Conservation (phyloP, 2,329 filamentous ascomycete genomes). For the Davidsoniella australis region DNA sequence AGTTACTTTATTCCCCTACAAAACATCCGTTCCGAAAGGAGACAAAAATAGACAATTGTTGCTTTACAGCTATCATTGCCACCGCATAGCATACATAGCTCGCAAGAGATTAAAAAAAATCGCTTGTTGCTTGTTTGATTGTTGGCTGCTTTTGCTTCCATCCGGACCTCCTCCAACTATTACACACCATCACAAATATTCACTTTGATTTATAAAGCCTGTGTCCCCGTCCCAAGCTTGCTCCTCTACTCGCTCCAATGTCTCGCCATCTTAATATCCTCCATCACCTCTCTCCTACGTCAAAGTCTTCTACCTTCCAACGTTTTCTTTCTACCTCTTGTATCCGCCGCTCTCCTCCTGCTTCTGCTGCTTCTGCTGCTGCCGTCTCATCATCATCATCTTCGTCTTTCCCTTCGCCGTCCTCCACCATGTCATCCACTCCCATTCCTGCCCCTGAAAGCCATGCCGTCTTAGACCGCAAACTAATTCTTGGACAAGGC, state of each 20-base stretch:
- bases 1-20: background rate
- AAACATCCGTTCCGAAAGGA: background rate
- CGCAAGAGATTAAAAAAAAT: too few species aligned
- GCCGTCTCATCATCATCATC: conserved; percentile 3
- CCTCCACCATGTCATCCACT: conserved; percentile 3
- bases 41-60: background rate
- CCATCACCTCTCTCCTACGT: conserved; percentile 4
- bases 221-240: conserved; percentile 1
- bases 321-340: conserved; percentile 12
- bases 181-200: conserved; percentile 1
- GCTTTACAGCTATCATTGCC: background rate
- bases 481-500: conserved; percentile 24
- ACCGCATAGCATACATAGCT: too few species aligned
- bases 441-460: background rate
- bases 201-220: conserved; percentile 10
- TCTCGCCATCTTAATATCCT: conserved; percentile 9
- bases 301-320: conserved; percentile 4
- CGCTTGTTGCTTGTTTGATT: too few species aligned
- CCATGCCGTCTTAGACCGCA: conserved; percentile 4
- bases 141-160: background rate
- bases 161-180: background rate
- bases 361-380: conserved; percentile 1
- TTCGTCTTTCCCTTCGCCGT: background rate
- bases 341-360: background rate
- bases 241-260: conserved; percentile 1